Base-by-base conservation (phyloP, 208 protist genomes). In the Angomonas deanei region DNA sequence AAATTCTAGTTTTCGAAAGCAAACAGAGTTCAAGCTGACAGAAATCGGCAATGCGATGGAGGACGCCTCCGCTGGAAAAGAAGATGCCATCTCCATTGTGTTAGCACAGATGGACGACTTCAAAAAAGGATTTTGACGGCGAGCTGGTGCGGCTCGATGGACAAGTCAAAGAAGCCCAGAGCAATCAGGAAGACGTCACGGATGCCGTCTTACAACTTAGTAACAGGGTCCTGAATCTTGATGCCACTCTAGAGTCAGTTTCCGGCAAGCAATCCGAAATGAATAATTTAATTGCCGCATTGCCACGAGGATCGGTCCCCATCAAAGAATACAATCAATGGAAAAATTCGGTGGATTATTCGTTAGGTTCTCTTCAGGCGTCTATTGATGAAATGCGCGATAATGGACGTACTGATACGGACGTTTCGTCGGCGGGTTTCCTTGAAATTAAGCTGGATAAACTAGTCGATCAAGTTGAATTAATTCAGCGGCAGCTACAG, bases 261-360 rank as follows among this genome's bases (percentile, higher is more conserved):
- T 8, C 17, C 8, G 23, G 23, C 5, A 10, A 23, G 4, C 42
- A 50, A 23, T n/a, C 23, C 5, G 42, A 50, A 50, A 50, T 50
- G 42, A 50, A 50, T 50, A 50, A 50, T 26, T 50, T 50, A 50
- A 50, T 50, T 50, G 13, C 42, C 8, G 13, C 42, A 5, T n/a
- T 50, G 19, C 42, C 42, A 23, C 13, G 23, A 50, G 23, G 23
- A 26, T 26, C 42, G 3, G 42, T 50, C 23, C 23, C 42, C 19
- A 19, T n/a, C 5, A 10, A 26, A 23, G 42, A 50, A 5, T 50
- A 50, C 19, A 50, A 50, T n/a, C 15, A 26, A n/a, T 50, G 42
- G 42, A 50, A 50, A n/a, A 10, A 50, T 13, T 50, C 42, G 8
- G 42, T 50, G 17, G 17, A 50, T 21, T 5, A n/a, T 23, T 26